Evolutionary conservation across 2,329 filamentous ascomycete species (phyloP).

Genomic region (Ampelomyces quisqualis): DNA sequence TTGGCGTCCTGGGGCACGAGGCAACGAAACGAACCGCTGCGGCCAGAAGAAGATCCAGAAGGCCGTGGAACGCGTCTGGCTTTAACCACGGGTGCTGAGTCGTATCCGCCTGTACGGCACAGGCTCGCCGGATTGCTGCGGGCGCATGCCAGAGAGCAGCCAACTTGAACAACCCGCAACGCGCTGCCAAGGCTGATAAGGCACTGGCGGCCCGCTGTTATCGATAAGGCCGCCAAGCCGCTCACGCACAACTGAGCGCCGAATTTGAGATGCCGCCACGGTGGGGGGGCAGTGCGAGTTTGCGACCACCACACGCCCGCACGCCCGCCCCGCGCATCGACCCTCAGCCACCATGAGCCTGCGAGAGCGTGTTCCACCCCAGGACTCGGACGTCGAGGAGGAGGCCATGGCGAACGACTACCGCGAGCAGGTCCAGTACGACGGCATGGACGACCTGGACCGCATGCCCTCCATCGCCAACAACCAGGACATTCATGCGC

Average conservation of each 20-base stretch:
- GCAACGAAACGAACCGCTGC: conserved; percentile 7
- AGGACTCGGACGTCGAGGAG: conserved; percentile 87
- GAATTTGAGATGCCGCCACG: conserved; percentile 14
- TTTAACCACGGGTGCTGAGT: conserved; percentile 10
- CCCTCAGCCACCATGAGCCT: conserved; percentile 22
- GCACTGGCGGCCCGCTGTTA: conserved; percentile 7
- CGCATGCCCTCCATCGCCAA: conserved; percentile 63
- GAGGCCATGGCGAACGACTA: conserved; percentile 95
- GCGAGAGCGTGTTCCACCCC: conserved; percentile 17
- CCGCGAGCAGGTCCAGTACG: conserved; percentile 89
- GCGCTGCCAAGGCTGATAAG: conserved; percentile 4
- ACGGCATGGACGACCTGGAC: conserved; percentile 81
- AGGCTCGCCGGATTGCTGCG: conserved; percentile 10
- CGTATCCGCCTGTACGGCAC: conserved; percentile 6
- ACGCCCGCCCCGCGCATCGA: conserved; percentile 5
- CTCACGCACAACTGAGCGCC: conserved; percentile 16
- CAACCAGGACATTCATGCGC: conserved; percentile 88
- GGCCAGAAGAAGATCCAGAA: conserved; percentile 11
- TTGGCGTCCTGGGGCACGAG: not conserved
- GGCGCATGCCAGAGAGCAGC: not conserved
- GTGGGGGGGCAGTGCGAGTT: conserved; percentile 16
- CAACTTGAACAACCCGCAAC: too few species aligned
- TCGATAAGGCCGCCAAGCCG: conserved; percentile 21
- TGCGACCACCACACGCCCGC: conserved; percentile 9
- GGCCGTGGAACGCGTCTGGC: conserved; percentile 8